A percentile compares a stretch with the other conserved stretches of the same genome.
Evolutionary conservation across 768 basidiomycete genomes (phyloP).

Genomic region (Phanerodontia chrysosporium): DNA sequence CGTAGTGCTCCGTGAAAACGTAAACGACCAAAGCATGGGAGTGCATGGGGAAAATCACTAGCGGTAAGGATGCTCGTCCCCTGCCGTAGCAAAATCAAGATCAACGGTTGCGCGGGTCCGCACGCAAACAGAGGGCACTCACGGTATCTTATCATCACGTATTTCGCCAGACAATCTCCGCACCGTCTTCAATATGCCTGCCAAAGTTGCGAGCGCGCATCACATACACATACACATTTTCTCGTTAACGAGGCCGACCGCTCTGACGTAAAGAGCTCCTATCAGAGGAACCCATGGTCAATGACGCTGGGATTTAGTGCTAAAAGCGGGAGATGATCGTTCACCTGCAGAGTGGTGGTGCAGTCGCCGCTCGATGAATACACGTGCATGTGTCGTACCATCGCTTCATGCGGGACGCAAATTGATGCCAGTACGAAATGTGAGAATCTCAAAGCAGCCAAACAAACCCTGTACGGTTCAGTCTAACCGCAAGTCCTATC

Average conservation of each 20-base stretch:
- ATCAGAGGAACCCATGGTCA: background rate
- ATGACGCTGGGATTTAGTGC: background rate
- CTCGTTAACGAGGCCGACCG: background rate
- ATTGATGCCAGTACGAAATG: background rate
- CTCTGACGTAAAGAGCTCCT: background rate
- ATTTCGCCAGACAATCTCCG: conserved; percentile 1
- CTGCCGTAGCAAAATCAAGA: background rate
- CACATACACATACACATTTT: too few relatives aligned
- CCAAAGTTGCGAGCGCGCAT: background rate
- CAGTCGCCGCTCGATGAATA: background rate
- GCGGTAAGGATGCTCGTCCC: background rate
- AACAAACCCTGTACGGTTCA: background rate
- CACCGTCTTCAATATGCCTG: background rate
- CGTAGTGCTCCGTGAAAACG: background rate
- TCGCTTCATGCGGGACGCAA: background rate
- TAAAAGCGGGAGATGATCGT: background rate
- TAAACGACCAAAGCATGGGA: background rate
- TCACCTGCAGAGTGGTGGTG: background rate
- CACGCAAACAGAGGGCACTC: background rate
- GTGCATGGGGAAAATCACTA: background rate
- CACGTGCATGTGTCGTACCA: background rate
- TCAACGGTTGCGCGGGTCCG: conserved; percentile 2
- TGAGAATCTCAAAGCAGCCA: background rate
- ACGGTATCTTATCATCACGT: conserved; percentile 3
- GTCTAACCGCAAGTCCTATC: too few relatives aligned